Base-by-base conservation (phyloP, 768 basidiomycete genomes). In the Tulasnella calospora region DNA sequence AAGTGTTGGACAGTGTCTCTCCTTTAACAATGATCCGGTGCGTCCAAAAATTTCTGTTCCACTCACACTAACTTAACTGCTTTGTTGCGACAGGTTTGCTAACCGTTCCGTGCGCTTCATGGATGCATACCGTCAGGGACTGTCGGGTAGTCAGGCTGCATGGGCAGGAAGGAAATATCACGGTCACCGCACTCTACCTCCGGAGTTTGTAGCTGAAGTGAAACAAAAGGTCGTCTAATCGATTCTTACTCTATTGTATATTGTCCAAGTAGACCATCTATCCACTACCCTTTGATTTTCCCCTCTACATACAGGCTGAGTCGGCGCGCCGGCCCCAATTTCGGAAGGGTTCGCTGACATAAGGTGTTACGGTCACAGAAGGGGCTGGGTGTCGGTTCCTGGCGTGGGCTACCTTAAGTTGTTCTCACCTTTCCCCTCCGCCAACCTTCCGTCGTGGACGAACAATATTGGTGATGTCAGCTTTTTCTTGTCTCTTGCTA, bases 1-100 rank as follows among this genome's bases (percentile, higher is more conserved):
- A 27, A 1, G 80, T 83, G 0, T 76, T 87, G 2, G 83, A 85
- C 13, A 36, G 79, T 3, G 81, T 87, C 0, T 79, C 83, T 10
- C 61, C 81, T n/a, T 74, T 78, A 44, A 80, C 61, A 9, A 80
- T 78, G 23, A 74, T 33, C 4, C 79, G 79, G 81, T 55, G n/a
- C n/a, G 51, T 55, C 6, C 51, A 3, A 5, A 17, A 55, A 82
- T 55, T 47, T 78, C 77, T 41, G 2, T 41, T 41, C 19, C n/a
- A 44, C 12, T 41, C 8, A 15, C 36, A 74, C 27, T 74, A 15
- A 7, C 23, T 21, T 19, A 40, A 38, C 10, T 51, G 55, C 13
- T 23, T 77, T 12, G 7, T n/a, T 19, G 5, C 38, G 30, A 13
- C 23, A 83, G 84, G 51, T 85, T 83, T 79, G 76, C 82, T 13